Percentiles rank a stretch among this genome's conserved stretches.
Conservation (phyloP, 768 basidiomycete genomes). For the Lepiota brunneoincarnata region DNA sequence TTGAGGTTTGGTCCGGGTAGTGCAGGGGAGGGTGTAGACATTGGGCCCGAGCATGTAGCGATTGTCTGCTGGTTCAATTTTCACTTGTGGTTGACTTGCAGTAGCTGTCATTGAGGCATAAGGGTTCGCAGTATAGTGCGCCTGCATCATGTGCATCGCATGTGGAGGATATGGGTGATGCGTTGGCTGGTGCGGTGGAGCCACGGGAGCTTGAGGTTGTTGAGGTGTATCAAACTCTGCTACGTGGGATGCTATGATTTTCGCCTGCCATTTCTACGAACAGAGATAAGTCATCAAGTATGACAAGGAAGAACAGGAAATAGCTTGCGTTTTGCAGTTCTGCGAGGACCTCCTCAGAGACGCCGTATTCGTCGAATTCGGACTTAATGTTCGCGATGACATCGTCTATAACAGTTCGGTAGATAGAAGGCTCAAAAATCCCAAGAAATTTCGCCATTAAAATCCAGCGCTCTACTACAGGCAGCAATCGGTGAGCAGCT, state of each 20-base stretch:
- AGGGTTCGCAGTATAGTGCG: conserved; percentile 54
- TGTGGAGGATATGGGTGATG: conserved; percentile 59
- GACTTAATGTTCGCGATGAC: conserved; percentile 83
- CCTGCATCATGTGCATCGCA: conserved; percentile 56
- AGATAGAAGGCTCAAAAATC: conserved; percentile 79
- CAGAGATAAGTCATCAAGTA: conserved; percentile 16
- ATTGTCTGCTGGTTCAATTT: conserved; percentile 69
- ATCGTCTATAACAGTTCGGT: conserved; percentile 95
- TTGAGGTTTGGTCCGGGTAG: conserved; percentile 66
- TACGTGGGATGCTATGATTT: conserved; percentile 90
- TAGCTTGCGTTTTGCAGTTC: conserved; percentile 83
- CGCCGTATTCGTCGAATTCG: conserved; percentile 97
- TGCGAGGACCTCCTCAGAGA: conserved; percentile 85
- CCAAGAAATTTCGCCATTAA: conserved; percentile 42
- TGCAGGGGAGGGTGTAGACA: conserved; percentile 48
- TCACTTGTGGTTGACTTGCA: conserved; percentile 48
- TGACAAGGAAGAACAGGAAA: conserved; percentile 12
- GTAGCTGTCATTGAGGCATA: conserved; percentile 43
- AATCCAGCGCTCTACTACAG: conserved; percentile 53
- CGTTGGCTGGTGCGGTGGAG: conserved; percentile 42
- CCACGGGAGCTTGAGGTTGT: conserved; percentile 31
- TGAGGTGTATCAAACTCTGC: conserved; percentile 80
- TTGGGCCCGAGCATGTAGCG: conserved; percentile 55
- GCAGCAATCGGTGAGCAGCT: conserved; percentile 69
- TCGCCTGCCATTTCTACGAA: conserved; percentile 91